Percentiles rank a stretch among this genome's conserved stretches.
Evolutionary conservation across 257 asterid species (phyloP).

Genomic region (Lavandula angustifolia): DNA sequence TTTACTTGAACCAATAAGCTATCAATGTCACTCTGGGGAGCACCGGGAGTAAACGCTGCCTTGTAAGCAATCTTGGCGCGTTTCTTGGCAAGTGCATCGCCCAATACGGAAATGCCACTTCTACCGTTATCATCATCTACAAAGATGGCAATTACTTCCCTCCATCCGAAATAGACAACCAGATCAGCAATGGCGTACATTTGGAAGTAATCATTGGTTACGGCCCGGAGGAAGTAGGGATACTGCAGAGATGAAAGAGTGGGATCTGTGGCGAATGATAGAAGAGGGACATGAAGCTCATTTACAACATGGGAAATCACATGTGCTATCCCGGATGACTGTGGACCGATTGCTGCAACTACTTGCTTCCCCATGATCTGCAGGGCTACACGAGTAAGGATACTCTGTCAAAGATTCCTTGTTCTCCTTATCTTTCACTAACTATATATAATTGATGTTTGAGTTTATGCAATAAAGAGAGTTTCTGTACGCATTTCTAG

Average conservation of each 20-base stretch:
- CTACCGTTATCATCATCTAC: slow-evolving; percentile 78
- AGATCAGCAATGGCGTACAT: slow-evolving; percentile 71
- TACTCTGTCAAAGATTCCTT: slow-evolving; percentile 37
- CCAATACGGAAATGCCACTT: slow-evolving; percentile 59
- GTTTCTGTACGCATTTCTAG: neutral
- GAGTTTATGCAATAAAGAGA: neutral
- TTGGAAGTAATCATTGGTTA: slow-evolving; percentile 54
- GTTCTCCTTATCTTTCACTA: slow-evolving; percentile 12
- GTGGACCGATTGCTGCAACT: slow-evolving; percentile 71
- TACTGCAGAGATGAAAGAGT: slow-evolving; percentile 68
- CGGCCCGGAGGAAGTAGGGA: slow-evolving; percentile 58
- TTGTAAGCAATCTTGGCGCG: slow-evolving; percentile 65
- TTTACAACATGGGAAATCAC: slow-evolving; percentile 54
- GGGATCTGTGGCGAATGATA: slow-evolving; percentile 77
- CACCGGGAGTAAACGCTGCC: slow-evolving; percentile 63
- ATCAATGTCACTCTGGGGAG: slow-evolving; percentile 43
- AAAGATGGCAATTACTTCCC: slow-evolving; percentile 60
- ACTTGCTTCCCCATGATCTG: slow-evolving; percentile 56
- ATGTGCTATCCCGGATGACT: slow-evolving; percentile 73
- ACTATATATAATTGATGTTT: neutral
- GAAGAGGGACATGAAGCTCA: slow-evolving; percentile 70
- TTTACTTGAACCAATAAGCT: slow-evolving; percentile 48
- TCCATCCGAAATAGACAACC: slow-evolving; percentile 58
- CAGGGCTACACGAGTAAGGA: slow-evolving; percentile 53
- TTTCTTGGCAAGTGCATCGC: slow-evolving; percentile 59